A percentile compares a stretch with the other conserved stretches of the same genome.
Conservation (phyloP, 805 yeast genomes). For the Kuraishia capsulata region DNA sequence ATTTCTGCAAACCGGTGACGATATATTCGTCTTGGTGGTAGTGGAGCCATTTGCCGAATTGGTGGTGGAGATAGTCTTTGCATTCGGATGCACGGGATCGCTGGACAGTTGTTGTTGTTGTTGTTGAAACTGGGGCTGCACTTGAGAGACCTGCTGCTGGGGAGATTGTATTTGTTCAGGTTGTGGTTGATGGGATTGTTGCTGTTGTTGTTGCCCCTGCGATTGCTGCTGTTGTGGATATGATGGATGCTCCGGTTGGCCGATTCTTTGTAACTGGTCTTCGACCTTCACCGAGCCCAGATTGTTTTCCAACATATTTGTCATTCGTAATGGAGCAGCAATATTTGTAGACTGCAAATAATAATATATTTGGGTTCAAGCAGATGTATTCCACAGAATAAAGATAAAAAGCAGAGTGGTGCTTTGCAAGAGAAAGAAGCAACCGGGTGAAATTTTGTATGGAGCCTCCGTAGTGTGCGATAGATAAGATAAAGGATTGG, state of each 20-base stretch:
- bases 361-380: too few species aligned
- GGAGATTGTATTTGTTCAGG: neutral
- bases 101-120: neutral
- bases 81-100: slow-evolving; percentile 46
- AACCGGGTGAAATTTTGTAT: too few species aligned
- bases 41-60: slow-evolving; percentile 51
- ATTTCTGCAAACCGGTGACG: slow-evolving; percentile 74
- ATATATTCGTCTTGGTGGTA: slow-evolving; percentile 53
- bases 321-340: too few species aligned
- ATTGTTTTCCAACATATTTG: neutral
- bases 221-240: neutral
- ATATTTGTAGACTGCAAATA: too few species aligned
- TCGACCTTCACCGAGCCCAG: neutral
- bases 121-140: neutral
- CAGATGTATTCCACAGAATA: too few species aligned
- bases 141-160: slow-evolving; percentile 3
- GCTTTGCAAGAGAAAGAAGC: too few species aligned
- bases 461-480: too few species aligned
- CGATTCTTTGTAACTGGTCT: neutral
- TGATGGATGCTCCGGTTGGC: neutral
- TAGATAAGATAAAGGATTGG: too few species aligned
- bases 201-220: neutral
- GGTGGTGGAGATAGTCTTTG: slow-evolving; percentile 46
- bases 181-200: neutral
- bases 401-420: too few species aligned